Evolutionary conservation across 1,139 yeast genomes (phyloP), one percentile per base, ranked within the genome.

Genomic region (Nakaseomyces delphensis): DNA sequence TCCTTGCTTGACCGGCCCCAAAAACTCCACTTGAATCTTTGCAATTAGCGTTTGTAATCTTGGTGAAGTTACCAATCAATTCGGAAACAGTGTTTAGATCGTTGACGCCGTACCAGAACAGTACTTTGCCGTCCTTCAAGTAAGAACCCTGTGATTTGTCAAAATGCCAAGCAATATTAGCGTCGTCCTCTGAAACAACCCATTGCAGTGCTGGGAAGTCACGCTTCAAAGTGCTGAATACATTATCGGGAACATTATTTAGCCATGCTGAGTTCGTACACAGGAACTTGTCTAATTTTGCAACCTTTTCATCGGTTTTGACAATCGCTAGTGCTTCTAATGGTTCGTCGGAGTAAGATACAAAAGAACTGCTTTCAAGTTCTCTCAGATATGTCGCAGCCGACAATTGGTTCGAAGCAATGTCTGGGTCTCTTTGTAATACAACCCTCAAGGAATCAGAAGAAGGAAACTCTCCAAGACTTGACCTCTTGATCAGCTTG

Each of bases 251-350:
- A 46, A 91, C 96, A 55, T 89, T 91, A 69, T 91, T 91, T 61
- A 91, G 78, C 99, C 99, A 91, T 37, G 97, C 97, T 46, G 84
- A 77, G 63, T 83, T 80, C 27, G 94, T 77, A 25, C 94, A 86
- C 53, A 87, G 71, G 60, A 91, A 86, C 64, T 86, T 87, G 64
- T 86, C 96, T 50, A 91, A 69, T 45, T 74, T 76, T n/a, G 96
- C 83, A 45, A 83, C 68, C 10, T 48, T 41, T 0, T 55, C 46
- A 39, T 65, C 64, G 33, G 66, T 63, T 35, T 71, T 70, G 30
- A 91, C 95, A 55, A 91, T 81, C 13, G 97, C 95, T 55, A 91
- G 71, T 3, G 87, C 96, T 58, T 91, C 97, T 58, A 87, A 73
- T 28, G 96, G 96, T 63, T 91, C 97, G 64, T 91, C 98, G 45